These are phyloP conservation scores for Ceriops decandra DNA, from an alignment of 345 rosid species.

Conservation along the genomic window DNA sequence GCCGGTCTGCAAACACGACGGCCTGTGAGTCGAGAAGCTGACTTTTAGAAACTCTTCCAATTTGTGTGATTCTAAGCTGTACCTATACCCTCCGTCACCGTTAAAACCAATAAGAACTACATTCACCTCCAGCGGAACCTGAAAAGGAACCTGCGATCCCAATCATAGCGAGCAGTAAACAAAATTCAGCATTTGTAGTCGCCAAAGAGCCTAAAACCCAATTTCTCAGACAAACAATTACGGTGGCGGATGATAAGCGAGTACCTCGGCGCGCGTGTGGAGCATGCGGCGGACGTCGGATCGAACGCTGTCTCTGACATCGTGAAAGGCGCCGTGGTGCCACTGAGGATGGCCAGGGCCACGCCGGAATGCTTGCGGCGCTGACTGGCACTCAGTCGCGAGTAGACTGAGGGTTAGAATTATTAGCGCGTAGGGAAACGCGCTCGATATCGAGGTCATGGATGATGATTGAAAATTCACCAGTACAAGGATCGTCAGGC, in stretches of 20 bases:
- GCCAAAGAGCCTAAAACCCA: too few species aligned
- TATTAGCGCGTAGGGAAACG: background rate
- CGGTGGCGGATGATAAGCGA: background rate
- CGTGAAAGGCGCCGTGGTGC: constrained; percentile 99
- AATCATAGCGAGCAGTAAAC: background rate
- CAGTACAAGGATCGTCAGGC: too few species aligned
- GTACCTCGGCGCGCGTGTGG: constrained; percentile 95
- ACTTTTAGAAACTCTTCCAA: constrained; percentile 74
- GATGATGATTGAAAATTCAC: background rate
- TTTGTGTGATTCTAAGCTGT: constrained; percentile 56
- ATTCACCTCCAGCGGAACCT: constrained; percentile 93
- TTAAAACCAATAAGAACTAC: constrained; percentile 77
- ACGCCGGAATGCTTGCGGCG: constrained; percentile 71
- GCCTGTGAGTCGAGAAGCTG: constrained; percentile 76
- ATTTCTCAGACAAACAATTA: background rate
- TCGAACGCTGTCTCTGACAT: constrained; percentile 77
- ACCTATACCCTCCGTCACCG: constrained; percentile 93
- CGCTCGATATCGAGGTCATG: background rate
- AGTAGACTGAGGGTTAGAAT: constrained; percentile 15
- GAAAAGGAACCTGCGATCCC: constrained; percentile 78
- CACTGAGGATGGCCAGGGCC: constrained; percentile 94
- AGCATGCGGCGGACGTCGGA: constrained; percentile 93
- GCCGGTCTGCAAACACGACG: constrained; percentile 80
- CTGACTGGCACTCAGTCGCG: constrained; percentile 26
- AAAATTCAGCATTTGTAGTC: too few species aligned